These are phyloP conservation scores for Pleurotus tuoliensis DNA, from an alignment of 768 basidiomycete species.

Conservation along the genomic window DNA sequence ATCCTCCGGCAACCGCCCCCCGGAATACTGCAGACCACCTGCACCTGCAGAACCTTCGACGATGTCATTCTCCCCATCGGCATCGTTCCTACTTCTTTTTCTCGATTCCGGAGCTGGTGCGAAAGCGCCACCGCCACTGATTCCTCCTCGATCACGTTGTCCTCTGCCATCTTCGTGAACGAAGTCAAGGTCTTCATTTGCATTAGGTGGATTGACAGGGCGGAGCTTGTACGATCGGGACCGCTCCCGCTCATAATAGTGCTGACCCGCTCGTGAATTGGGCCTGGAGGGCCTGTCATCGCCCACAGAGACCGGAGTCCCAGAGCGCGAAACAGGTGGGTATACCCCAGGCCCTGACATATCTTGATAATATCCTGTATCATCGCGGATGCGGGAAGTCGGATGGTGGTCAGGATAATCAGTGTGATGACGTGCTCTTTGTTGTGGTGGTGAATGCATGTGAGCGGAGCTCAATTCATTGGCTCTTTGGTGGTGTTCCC, in stretches of 20 bases:
- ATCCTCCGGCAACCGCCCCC: slow-evolving; percentile 39
- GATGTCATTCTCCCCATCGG: slow-evolving; percentile 59
- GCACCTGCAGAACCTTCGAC: slow-evolving; percentile 32
- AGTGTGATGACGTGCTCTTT: slow-evolving; percentile 28
- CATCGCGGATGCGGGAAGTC: slow-evolving; percentile 32
- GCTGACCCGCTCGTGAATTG: slow-evolving; percentile 35
- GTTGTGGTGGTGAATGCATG: slow-evolving; percentile 40
- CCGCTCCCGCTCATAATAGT: slow-evolving; percentile 46
- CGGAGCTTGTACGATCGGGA: slow-evolving; percentile 48
- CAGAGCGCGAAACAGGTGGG: slow-evolving; percentile 47
- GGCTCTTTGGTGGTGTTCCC: slow-evolving; percentile 22
- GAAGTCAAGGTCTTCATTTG: slow-evolving; percentile 47
- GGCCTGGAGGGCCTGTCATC: slow-evolving; percentile 46
- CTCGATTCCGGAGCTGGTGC: slow-evolving; percentile 35
- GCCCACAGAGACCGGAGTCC: slow-evolving; percentile 49
- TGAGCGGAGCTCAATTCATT: slow-evolving; percentile 24
- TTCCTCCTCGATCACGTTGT: slow-evolving; percentile 13
- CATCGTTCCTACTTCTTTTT: slow-evolving; percentile 58
- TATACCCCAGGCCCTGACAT: slow-evolving; percentile 26
- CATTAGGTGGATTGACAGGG: slow-evolving; percentile 37
- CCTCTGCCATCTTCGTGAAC: slow-evolving; percentile 51
- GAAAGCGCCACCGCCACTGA: slow-evolving; percentile 22
- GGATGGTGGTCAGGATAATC: slow-evolving; percentile 29
- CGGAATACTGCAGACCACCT: slow-evolving; percentile 27
- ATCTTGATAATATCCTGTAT: slow-evolving; percentile 34